Conservation (phyloP, 2,329 filamentous ascomycete genomes). For the Stachybotrys elegans region DNA sequence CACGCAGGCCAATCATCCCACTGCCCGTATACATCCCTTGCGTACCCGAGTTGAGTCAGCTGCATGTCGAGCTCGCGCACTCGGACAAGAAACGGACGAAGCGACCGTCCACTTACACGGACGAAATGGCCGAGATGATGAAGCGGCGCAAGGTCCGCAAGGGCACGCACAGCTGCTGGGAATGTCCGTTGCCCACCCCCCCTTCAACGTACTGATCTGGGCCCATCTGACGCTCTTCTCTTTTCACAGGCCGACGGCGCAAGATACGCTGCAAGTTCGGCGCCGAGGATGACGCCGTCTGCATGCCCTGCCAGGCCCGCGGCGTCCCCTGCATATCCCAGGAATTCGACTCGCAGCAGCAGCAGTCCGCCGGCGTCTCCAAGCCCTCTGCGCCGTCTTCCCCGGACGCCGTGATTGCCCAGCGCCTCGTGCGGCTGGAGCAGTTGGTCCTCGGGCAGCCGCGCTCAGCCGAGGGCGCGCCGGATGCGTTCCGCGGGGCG, state of each 20-base stretch:
- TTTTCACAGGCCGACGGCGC: conserved; percentile 30
- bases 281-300: conserved; percentile 33
- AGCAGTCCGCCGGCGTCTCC: conserved; percentile 17
- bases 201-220: neutral
- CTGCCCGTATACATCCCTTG: too few species aligned
- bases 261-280: conserved; percentile 49
- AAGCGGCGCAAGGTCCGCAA: conserved; percentile 41
- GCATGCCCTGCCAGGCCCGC: conserved; percentile 40
- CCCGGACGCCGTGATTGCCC: conserved; percentile 33
- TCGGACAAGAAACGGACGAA: too few species aligned
- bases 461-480: neutral
- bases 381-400: conserved; percentile 17
- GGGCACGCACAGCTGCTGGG: conserved; percentile 55
- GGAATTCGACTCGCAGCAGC: conserved; percentile 35
- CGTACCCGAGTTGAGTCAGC: too few species aligned
- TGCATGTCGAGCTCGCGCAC: too few species aligned
- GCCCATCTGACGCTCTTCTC: neutral
- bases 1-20: too few species aligned
- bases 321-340: conserved; percentile 39
- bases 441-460: conserved; percentile 28
- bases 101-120: too few species aligned
- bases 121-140: too few species aligned
- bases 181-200: conserved; percentile 38
- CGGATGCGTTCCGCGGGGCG: neutral
- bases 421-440: conserved; percentile 41